Percentiles rank a stretch among this genome's conserved stretches.
phyloP scores from a whole-genome alignment of 2,329 filamentous ascomycete species.

The Claviceps sp. region DNA sequence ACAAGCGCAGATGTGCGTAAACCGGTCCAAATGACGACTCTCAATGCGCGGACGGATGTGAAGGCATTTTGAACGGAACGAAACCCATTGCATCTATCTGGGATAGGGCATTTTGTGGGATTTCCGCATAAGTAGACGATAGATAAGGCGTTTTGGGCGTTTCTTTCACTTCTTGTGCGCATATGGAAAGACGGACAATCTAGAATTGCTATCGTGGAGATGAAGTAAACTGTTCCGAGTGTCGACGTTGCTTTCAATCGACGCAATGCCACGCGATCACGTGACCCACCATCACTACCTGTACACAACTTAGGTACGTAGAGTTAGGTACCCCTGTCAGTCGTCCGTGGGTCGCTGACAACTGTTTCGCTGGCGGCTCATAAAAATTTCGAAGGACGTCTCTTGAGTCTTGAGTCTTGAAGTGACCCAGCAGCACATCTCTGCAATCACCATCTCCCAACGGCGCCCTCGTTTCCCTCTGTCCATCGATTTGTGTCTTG shows the following conservation, averaged over 20 bases:
- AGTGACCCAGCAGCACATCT: conserved; percentile 9
- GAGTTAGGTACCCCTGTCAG: background rate
- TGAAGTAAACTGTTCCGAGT: too few species aligned
- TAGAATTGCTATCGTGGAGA: too few species aligned
- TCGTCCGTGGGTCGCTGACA: background rate
- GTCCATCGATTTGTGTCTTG: conserved; percentile 13
- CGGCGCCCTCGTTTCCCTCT: conserved; percentile 11
- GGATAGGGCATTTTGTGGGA: background rate
- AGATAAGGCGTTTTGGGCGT: background rate
- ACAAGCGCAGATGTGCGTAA: background rate
- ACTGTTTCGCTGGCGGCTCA: conserved; percentile 14
- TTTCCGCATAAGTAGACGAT: too few species aligned
- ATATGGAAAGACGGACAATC: too few species aligned
- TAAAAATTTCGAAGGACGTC: conserved; percentile 22
- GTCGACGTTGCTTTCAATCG: background rate
- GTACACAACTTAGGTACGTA: too few species aligned
- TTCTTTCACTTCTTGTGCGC: background rate
- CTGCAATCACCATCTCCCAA: conserved; percentile 11
- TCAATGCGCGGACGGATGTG: background rate
- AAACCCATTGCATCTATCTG: background rate
- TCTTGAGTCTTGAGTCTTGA: conserved; percentile 9
- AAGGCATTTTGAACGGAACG: background rate
- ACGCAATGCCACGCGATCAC: background rate
- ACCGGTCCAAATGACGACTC: background rate
- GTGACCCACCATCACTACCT: background rate